A percentile compares a stretch with the other conserved stretches of the same genome.
These are phyloP conservation scores for Saprolegnia parasitica DNA, from an alignment of 352 stramenopile genomes.

Conservation along the genomic window DNA sequence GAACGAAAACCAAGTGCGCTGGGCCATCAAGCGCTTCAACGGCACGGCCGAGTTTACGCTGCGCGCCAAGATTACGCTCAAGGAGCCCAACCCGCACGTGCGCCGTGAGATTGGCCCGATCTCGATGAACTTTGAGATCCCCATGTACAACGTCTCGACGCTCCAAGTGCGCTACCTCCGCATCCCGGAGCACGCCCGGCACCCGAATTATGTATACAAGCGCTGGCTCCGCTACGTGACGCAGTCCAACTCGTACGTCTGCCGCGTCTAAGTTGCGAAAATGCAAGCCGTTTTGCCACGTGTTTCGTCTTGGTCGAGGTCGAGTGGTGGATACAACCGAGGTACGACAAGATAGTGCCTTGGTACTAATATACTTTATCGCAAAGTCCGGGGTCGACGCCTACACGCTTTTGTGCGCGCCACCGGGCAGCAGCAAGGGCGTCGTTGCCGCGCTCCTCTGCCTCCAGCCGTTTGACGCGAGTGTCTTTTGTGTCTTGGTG, in stretches of 20 bases:
- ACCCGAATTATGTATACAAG: conserved; percentile 98
- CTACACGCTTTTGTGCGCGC: no score
- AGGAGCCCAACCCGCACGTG: conserved; percentile 63
- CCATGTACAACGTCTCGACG: conserved; percentile 99
- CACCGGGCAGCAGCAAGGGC: conserved; percentile 93
- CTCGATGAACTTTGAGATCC: conserved; percentile 99
- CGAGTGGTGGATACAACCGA: no score
- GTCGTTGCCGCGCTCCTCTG: conserved; percentile 93
- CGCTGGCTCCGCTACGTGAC: conserved; percentile 99
- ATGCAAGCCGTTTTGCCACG: no score
- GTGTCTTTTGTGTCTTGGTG: conserved; percentile 91
- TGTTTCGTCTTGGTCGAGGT: no score
- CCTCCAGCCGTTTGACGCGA: conserved; percentile 47
- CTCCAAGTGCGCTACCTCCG: conserved; percentile 97
- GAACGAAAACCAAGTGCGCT: conserved; percentile 92
- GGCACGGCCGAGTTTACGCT: conserved; percentile 94
- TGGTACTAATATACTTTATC: no score
- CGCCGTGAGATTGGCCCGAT: conserved; percentile 95
- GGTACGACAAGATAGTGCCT: no score
- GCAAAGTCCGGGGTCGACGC: no score
- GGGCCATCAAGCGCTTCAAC: conserved; percentile 96
- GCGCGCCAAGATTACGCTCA: conserved; percentile 88
- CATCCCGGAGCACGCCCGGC: conserved; percentile 92
- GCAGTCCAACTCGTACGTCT: conserved; percentile 97
- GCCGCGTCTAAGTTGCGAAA: conserved; percentile 76